A percentile compares a stretch with the other conserved stretches of the same genome.
Conservation (phyloP, 116 monocot genomes). For the Phalaenopsis hybrid region DNA sequence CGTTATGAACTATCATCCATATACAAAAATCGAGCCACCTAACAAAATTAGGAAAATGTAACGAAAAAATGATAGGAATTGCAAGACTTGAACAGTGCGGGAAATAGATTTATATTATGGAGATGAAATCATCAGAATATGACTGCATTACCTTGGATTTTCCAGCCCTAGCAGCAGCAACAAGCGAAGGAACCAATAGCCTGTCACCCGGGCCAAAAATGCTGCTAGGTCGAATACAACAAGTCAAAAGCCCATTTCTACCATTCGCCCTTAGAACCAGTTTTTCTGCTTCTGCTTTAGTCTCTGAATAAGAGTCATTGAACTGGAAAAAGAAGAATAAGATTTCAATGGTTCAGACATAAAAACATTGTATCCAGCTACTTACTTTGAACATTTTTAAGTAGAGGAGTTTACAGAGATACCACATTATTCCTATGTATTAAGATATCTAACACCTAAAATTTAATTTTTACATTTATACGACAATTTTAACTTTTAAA, state of each 20-base stretch:
- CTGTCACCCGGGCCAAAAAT: constrained; percentile 97
- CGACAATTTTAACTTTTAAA: too few relatives aligned
- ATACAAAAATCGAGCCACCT: neutral
- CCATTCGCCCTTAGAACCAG: constrained; percentile 85
- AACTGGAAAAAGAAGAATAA: constrained; percentile 39
- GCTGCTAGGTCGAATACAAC: constrained; percentile 95
- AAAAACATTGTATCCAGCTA: neutral
- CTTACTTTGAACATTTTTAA: neutral
- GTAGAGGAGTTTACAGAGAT: too few relatives aligned
- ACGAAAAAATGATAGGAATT: neutral
- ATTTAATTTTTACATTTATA: too few relatives aligned
- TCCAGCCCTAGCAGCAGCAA: constrained; percentile 81
- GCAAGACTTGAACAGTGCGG: neutral
- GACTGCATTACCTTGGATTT: constrained; percentile 64
- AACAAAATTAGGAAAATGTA: neutral
- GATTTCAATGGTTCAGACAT: neutral
- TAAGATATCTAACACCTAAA: too few relatives aligned
- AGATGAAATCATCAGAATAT: neutral
- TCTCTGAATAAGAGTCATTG: constrained; percentile 97
- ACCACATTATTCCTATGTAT: too few relatives aligned
- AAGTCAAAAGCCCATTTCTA: constrained; percentile 76
- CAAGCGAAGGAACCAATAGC: constrained; percentile 80
- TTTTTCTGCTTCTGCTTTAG: constrained; percentile 94
- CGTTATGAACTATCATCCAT: neutral
- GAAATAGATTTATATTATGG: neutral